Evolutionary conservation across 768 basidiomycete genomes (phyloP).

Genomic region (Mycena maculata): DNA sequence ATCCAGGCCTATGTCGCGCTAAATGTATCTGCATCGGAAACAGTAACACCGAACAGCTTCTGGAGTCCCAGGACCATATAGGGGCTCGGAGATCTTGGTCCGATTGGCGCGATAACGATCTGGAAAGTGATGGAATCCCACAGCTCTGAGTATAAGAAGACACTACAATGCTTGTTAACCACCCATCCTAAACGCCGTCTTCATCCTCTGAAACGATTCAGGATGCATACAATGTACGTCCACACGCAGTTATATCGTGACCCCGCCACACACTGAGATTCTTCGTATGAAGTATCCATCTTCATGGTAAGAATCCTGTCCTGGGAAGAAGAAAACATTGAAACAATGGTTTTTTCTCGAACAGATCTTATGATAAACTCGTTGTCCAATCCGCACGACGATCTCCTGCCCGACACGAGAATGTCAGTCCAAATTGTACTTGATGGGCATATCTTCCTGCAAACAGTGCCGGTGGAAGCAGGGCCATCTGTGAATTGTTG

Average conservation of each 20-base stretch:
- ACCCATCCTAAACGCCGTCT: not conserved
- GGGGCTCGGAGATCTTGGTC: not conserved
- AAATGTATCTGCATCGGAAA: not conserved
- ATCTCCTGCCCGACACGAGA: too few relatives aligned
- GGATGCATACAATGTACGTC: not conserved
- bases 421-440: too few relatives aligned
- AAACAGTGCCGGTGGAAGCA: slow-evolving; percentile 1
- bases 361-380: too few relatives aligned
- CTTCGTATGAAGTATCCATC: not conserved
- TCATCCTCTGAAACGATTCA: not conserved
- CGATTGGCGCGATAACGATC: not conserved
- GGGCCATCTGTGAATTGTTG: not conserved
- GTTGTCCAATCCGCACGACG: too few relatives aligned
- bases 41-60: not conserved
- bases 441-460: slow-evolving; percentile 4
- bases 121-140: not conserved
- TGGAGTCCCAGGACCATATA: not conserved
- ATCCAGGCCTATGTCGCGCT: too few relatives aligned
- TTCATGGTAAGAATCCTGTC: not conserved
- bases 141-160: not conserved
- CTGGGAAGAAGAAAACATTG: not conserved
- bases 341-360: not conserved
- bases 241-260: not conserved
- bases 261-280: not conserved
- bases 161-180: not conserved